Conservation (phyloP, 345 rosid species). For the Aquilaria malaccensis region DNA sequence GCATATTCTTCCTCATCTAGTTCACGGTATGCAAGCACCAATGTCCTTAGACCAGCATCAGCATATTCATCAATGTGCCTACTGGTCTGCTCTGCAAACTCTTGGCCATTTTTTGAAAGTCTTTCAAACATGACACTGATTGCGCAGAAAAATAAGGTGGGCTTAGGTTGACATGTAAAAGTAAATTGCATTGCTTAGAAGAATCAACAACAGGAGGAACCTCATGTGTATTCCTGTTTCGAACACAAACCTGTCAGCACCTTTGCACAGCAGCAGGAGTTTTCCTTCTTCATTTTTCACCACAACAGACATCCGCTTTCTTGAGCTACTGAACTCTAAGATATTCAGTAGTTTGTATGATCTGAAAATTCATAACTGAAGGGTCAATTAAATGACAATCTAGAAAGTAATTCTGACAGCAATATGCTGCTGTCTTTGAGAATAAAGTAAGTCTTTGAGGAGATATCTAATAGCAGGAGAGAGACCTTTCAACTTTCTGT, state of each 20-base stretch:
- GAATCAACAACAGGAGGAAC: too few species aligned
- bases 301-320: constrained; percentile 92
- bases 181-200: neutral
- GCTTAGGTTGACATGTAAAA: neutral
- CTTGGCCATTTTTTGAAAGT: constrained; percentile 52
- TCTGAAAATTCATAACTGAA: constrained; percentile 34
- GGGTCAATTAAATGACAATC: too few species aligned
- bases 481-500: constrained; percentile 48
- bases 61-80: constrained; percentile 75
- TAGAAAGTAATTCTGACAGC: too few species aligned
- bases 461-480: constrained; percentile 6
- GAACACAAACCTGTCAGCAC: constrained; percentile 86
- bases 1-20: constrained; percentile 63
- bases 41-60: constrained; percentile 89
- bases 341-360: constrained; percentile 57
- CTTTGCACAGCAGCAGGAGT: constrained; percentile 81
- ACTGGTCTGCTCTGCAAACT: constrained; percentile 57
- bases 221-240: neutral
- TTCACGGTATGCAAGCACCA: constrained; percentile 90
- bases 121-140: constrained; percentile 88
- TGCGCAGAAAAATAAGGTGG: neutral
- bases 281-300: constrained; percentile 63
- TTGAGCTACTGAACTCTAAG: constrained; percentile 70
- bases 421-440: neutral
- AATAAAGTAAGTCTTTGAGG: neutral